A percentile compares a stretch with the other conserved stretches of the same genome.
phyloP scores from a whole-genome alignment of 257 asterid genomes.

The Cinchona pubescens region DNA sequence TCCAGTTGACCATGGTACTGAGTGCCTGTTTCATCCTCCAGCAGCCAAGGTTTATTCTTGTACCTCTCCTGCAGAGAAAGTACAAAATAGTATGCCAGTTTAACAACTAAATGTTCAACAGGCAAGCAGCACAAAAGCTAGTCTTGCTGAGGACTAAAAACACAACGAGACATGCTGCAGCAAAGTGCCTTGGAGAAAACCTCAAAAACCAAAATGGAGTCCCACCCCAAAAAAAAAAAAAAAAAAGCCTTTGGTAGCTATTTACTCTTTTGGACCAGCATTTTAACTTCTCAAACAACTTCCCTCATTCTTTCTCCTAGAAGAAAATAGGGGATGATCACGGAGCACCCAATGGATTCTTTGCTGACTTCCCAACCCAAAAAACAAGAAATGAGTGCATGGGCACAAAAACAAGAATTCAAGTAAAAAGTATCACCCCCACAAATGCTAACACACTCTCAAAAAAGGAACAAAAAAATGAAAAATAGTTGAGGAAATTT shows the following conservation, averaged over 20 bases:
- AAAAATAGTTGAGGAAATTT: not conserved
- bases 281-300: not conserved
- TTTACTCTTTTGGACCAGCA: not conserved
- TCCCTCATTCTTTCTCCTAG: not conserved
- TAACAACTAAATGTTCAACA: not conserved
- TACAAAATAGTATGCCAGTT: conserved; percentile 15
- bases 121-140: not conserved
- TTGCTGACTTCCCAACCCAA: not conserved
- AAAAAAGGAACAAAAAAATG: not conserved
- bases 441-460: not conserved
- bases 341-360: not conserved
- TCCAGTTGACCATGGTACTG: conserved; percentile 86
- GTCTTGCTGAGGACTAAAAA: not conserved
- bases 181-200: not conserved
- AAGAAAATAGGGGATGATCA: not conserved
- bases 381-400: not conserved
- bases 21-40: conserved; percentile 96
- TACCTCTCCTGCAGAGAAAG: conserved; percentile 67
- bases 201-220: not conserved
- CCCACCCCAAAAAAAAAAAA: no score
- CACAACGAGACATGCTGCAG: not conserved
- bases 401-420: not conserved
- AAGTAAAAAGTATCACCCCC: not conserved
- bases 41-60: conserved; percentile 93
- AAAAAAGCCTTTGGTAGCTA: not conserved